These are phyloP conservation scores for Fusarium sp. DNA, from an alignment of 2,329 filamentous ascomycete species.

Conservation along the genomic window DNA sequence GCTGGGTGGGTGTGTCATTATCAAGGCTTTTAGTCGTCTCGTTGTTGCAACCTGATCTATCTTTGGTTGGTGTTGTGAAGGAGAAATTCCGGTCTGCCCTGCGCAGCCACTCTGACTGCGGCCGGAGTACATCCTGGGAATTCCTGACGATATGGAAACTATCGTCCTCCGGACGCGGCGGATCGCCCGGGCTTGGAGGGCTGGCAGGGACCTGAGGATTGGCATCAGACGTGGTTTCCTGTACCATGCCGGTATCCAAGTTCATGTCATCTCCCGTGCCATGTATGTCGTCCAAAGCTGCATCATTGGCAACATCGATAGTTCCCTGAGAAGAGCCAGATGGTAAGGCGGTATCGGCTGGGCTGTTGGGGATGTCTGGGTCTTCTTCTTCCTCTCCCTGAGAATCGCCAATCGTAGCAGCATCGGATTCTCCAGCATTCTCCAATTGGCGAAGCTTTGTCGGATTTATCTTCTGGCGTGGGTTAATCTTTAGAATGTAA, in stretches of 20 bases:
- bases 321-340: not conserved
- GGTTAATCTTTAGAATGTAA: too few relatives aligned
- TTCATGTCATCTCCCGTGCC: too few relatives aligned
- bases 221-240: not conserved
- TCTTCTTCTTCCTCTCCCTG: not conserved
- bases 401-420: not conserved
- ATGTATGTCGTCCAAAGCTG: not conserved
- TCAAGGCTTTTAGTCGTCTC: not conserved
- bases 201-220: not conserved
- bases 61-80: not conserved
- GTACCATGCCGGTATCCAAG: not conserved
- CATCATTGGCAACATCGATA: not conserved
- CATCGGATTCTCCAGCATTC: not conserved
- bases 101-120: not conserved
- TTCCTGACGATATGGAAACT: too few relatives aligned
- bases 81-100: not conserved
- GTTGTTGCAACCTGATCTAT: not conserved
- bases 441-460: too few relatives aligned
- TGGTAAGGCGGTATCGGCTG: not conserved
- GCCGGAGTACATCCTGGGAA: too few relatives aligned
- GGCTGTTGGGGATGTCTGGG: not conserved
- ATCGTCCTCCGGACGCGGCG: not conserved
- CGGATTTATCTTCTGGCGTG: too few relatives aligned
- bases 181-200: not conserved
- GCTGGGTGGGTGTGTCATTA: not conserved